phyloP scores from a whole-genome alignment of 2,329 filamentous ascomycete genomes.

The Diaporthe velutina region DNA sequence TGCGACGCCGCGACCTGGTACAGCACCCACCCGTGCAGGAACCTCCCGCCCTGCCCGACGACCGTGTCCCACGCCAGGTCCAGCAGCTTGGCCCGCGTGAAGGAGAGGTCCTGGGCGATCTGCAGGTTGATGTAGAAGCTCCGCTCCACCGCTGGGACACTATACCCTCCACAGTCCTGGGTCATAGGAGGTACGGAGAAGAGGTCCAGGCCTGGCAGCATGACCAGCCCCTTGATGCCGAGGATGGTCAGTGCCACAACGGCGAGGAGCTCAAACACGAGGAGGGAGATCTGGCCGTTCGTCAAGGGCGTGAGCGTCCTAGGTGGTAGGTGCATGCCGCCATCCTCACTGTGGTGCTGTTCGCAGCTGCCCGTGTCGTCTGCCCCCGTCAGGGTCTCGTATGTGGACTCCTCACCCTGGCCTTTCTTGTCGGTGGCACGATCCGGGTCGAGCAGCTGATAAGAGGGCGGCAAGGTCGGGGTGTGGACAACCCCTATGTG shows the following conservation, averaged over 20 bases:
- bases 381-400: neutral
- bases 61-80: slow-evolving; percentile 29
- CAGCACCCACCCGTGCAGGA: slow-evolving; percentile 24
- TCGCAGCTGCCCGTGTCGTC: neutral
- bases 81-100: slow-evolving; percentile 25
- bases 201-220: neutral
- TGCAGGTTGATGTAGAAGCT: slow-evolving; percentile 32
- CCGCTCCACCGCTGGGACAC: slow-evolving; percentile 24
- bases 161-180: slow-evolving; percentile 28
- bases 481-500: neutral
- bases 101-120: slow-evolving; percentile 7
- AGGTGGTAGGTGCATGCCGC: neutral
- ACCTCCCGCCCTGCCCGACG: slow-evolving; percentile 24
- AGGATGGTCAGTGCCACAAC: neutral
- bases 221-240: slow-evolving; percentile 16
- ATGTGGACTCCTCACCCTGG: neutral
- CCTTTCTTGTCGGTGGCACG: neutral
- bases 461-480: slow-evolving; percentile 2
- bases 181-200: slow-evolving; percentile 15
- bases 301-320: slow-evolving; percentile 6
- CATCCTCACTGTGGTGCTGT: neutral
- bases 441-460: neutral
- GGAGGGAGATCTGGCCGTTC: slow-evolving; percentile 6
- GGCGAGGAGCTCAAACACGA: neutral
- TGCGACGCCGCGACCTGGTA: slow-evolving; percentile 25